A percentile compares a stretch with the other conserved stretches of the same genome.
phyloP scores from a whole-genome alignment of 495 filamentous ascomycete species.

The Astrocystis sublimbata region DNA sequence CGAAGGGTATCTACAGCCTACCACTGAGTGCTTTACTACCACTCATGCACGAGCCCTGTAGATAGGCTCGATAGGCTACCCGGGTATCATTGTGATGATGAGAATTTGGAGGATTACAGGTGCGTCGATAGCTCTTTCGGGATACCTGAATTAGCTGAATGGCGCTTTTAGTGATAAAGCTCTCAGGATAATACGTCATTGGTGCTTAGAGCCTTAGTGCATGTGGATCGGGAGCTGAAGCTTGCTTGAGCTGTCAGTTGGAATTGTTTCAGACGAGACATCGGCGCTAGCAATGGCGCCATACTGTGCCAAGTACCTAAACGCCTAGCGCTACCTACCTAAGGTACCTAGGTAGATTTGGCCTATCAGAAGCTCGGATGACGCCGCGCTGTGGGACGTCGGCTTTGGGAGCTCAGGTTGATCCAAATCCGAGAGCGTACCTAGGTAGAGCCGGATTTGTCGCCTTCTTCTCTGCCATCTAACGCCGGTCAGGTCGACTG shows the following conservation, averaged over 20 bases:
- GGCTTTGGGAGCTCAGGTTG: not conserved
- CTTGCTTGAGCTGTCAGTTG: no score
- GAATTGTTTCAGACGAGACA: not conserved
- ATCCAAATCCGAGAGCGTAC: conserved; percentile 14
- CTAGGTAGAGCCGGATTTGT: not conserved
- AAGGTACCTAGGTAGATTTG: not conserved
- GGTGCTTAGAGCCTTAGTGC: not conserved
- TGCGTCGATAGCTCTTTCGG: no score
- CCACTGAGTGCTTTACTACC: no score
- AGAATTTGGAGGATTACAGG: no score
- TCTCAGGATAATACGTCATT: no score
- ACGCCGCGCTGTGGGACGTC: not conserved
- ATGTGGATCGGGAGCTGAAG: not conserved
- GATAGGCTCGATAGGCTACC: no score
- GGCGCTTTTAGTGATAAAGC: no score
- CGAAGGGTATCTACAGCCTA: not conserved
- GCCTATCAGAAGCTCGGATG: not conserved
- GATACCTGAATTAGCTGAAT: no score
- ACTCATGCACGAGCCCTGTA: no score
- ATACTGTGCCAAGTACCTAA: no score
- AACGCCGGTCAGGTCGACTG: no score
- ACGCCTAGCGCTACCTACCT: no score
- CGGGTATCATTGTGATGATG: not conserved
- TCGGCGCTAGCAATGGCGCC: not conserved
- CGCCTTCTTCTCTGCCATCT: not conserved